phyloP scores from a whole-genome alignment of 192 early-diverging fungal genomes.

The Coemansia sp. region DNA sequence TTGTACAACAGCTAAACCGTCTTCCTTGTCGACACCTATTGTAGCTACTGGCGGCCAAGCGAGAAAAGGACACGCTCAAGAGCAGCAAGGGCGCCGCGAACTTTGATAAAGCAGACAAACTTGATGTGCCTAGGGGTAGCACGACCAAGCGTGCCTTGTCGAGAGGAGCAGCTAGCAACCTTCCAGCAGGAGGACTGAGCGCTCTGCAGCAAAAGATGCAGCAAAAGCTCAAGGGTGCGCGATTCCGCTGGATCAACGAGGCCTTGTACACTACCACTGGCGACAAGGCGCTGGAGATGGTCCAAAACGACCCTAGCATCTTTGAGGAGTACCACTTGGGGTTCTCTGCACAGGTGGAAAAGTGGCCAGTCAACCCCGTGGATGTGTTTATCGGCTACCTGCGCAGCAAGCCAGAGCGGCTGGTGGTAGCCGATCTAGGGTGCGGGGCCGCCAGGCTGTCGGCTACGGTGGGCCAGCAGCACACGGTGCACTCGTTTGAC shows the following conservation, averaged over 20 bases:
- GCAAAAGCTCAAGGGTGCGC: conserved; percentile 75
- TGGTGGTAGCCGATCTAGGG: conserved; percentile 88
- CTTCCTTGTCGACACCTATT: not conserved
- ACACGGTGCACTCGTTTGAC: conserved; percentile 87
- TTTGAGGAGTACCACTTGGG: conserved; percentile 97
- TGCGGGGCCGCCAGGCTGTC: conserved; percentile 96
- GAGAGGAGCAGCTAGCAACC: not conserved
- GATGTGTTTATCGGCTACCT: conserved; percentile 80
- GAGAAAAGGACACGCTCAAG: not conserved
- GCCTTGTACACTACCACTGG: conserved; percentile 88
- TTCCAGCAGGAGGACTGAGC: conserved; percentile 16
- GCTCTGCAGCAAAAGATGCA: conserved; percentile 61
- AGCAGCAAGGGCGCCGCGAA: not conserved
- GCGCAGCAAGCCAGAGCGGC: conserved; percentile 12
- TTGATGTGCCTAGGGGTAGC: not conserved
- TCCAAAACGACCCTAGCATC: conserved; percentile 82
- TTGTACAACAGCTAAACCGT: not conserved
- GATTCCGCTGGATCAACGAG: conserved; percentile 95
- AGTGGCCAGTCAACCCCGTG: conserved; percentile 95
- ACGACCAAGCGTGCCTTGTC: not conserved
- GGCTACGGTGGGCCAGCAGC: conserved; percentile 60
- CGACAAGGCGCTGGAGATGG: conserved; percentile 71
- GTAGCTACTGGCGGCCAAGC: conserved; percentile 15
- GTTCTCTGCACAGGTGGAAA: conserved; percentile 87
- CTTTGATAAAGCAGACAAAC: not conserved